Evolutionary conservation across 2,329 filamentous ascomycete genomes (phyloP).

Genomic region (Huntiella savannae): DNA sequence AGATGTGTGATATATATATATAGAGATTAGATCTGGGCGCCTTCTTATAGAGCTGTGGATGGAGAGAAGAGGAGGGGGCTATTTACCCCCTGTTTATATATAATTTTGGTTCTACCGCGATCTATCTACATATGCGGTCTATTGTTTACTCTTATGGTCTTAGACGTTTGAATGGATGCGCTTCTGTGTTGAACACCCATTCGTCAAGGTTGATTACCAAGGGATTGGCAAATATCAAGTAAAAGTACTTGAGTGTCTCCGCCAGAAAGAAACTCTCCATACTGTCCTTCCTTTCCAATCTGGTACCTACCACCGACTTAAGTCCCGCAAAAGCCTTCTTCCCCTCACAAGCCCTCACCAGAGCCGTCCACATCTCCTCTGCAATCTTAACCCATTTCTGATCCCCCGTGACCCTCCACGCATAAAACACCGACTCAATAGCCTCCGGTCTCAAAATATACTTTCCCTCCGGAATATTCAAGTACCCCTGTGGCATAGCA

Average conservation of each 20-base stretch:
- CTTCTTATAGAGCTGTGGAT: not conserved
- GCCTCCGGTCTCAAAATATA: conserved; percentile 59
- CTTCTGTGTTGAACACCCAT: conserved; percentile 41
- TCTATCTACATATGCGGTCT: not conserved
- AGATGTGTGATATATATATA: conserved; percentile 3
- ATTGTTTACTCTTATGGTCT: conserved; percentile 1
- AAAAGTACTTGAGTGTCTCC: conserved; percentile 50
- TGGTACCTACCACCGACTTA: conserved; percentile 33
- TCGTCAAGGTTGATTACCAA: conserved; percentile 39
- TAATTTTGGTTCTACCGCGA: not conserved
- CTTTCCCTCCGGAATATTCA: conserved; percentile 31
- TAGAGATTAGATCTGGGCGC: not conserved
- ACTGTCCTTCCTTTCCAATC: conserved; percentile 15
- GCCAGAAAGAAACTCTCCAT: conserved; percentile 48
- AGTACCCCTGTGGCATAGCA: conserved; percentile 33
- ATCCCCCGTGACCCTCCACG: conserved; percentile 57
- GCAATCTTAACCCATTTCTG: conserved; percentile 45
- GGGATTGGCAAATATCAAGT: conserved; percentile 41
- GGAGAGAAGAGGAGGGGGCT: not conserved
- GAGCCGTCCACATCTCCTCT: conserved; percentile 53
- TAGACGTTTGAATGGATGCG: conserved; percentile 27
- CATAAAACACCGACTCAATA: conserved; percentile 62
- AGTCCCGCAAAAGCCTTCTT: conserved; percentile 45
- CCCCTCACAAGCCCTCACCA: conserved; percentile 42
- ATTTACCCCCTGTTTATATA: conserved; percentile 2